Base-by-base conservation (phyloP, 345 rosid genomes). In the Corchorus capsularis region DNA sequence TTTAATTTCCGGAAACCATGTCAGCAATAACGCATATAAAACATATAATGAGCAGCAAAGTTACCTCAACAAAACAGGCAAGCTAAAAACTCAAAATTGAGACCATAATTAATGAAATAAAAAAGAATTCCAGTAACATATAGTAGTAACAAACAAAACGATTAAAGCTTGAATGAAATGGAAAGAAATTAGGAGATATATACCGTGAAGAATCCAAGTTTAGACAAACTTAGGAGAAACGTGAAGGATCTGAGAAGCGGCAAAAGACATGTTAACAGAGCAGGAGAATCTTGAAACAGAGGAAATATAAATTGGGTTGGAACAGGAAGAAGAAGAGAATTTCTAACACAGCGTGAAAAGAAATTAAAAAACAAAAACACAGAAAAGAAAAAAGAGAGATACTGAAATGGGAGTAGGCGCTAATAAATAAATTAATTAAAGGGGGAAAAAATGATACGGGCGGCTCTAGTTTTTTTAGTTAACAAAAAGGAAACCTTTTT, bases 191-290 rank as follows among this genome's bases (percentile, higher is more conserved):
- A 2, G 72, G 3, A 46, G 37, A 70, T 10, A 34, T 10, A 34
- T 75, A 83, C 86, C 83, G 74, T 17, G 75, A 53, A 0, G 56
- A 59, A 63, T 32, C 75, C 63, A 61, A 68, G 63, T 47, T 67
- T 19, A 79, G 72, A 54, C 67, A 13, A 71, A 27, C 68, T 68
- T 2, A 22, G 32, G 82, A 73, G 75, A 61, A 27, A 73, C 70
- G 35, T n/a, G 41, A 59, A 45, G 78, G 84, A 83, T 85, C 81
- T 71, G 83, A 66, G 81, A 75, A 81, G 83, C 78, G 76, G 82
- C 82, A 19, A 53, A 9, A 39, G 72, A 74, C 83, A 74, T 79
- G 68, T 45, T 63, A 27, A 61, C 8, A 34, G 12, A 57, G 75
- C 54, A 7, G 37, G 12, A 60, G 57, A 35, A 39, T 68, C 49